A percentile compares a stretch with the other conserved stretches of the same genome.
Conservation (phyloP, 2,329 filamentous ascomycete genomes). For the Ophidiomyces ophidiicola region DNA sequence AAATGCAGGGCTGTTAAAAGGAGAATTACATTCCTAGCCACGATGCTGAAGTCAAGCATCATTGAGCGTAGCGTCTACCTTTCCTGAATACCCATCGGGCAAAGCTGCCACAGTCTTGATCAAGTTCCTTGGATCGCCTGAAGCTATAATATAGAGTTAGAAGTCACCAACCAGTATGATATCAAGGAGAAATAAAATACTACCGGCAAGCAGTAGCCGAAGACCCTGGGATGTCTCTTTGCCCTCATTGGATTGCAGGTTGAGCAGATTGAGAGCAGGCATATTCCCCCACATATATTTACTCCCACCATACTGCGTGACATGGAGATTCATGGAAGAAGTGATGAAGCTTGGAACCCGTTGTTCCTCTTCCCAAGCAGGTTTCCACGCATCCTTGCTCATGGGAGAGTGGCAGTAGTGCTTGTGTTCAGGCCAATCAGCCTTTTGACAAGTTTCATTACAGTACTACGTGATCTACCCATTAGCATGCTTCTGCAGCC, state of each 20-base stretch:
- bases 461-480: no score
- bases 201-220: constrained; percentile 28
- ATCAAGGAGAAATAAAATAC: neutral
- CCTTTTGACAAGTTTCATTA: no score
- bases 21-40: constrained; percentile 31
- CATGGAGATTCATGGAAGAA: neutral
- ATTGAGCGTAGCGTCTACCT: constrained; percentile 28
- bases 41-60: constrained; percentile 31
- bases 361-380: constrained; percentile 21
- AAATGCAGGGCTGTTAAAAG: constrained; percentile 26
- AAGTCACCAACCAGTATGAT: constrained; percentile 2
- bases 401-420: no score
- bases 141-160: constrained; percentile 33
- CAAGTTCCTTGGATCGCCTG: constrained; percentile 36
- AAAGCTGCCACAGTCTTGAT: constrained; percentile 31
- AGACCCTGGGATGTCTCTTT: constrained; percentile 17
- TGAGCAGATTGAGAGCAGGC: constrained; percentile 32
- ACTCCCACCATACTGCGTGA: constrained; percentile 11
- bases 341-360: constrained; percentile 20
- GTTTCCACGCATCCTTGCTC: no score
- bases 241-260: constrained; percentile 24
- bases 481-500: no score
- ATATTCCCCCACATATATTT: constrained; percentile 34
- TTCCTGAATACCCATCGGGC: constrained; percentile 20
- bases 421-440: no score